Evolutionary conservation across 208 protist genomes (phyloP).

Genomic region (Wallacemonas sp.): DNA sequence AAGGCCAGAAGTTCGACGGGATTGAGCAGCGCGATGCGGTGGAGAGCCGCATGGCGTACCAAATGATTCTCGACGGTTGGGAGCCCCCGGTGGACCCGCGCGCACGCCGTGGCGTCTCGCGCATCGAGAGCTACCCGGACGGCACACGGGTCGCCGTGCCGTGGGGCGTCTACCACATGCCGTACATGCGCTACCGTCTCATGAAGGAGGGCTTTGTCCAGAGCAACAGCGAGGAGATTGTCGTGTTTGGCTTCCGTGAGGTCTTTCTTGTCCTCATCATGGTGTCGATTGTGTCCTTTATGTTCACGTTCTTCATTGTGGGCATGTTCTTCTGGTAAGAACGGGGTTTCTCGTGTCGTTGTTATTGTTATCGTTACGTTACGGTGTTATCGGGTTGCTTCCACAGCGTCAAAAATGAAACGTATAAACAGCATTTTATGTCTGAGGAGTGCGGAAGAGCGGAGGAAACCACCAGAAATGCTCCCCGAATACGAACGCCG

Average conservation of each 20-base stretch:
- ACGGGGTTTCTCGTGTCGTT: too few species aligned
- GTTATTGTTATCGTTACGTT: too few species aligned
- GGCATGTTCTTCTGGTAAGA: conserved; percentile 35
- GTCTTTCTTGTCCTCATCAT: conserved; percentile 40
- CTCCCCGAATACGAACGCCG: too few species aligned
- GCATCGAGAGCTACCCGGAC: conserved; percentile 77
- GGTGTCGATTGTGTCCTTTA: conserved; percentile 31
- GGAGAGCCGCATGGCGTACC: conserved; percentile 88
- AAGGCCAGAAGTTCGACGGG: conserved; percentile 77
- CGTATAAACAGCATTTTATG: too few species aligned
- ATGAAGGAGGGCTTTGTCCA: conserved; percentile 60
- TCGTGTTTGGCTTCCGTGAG: conserved; percentile 64
- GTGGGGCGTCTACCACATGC: conserved; percentile 87
- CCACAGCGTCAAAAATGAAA: too few species aligned
- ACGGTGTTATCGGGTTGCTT: too few species aligned
- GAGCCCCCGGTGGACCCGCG: conserved; percentile 81
- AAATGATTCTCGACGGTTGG: conserved; percentile 71
- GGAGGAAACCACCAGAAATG: too few species aligned
- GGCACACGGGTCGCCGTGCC: conserved; percentile 58
- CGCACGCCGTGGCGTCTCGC: conserved; percentile 71
- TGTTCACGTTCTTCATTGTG: conserved; percentile 39
- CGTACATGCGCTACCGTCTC: conserved; percentile 81
- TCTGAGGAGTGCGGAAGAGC: too few species aligned
- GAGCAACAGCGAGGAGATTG: conserved; percentile 56
- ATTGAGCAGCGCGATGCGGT: conserved; percentile 67